These are phyloP conservation scores for Xylariaceae sp. DNA, from an alignment of 2,329 filamentous ascomycete species.

Conservation along the genomic window DNA sequence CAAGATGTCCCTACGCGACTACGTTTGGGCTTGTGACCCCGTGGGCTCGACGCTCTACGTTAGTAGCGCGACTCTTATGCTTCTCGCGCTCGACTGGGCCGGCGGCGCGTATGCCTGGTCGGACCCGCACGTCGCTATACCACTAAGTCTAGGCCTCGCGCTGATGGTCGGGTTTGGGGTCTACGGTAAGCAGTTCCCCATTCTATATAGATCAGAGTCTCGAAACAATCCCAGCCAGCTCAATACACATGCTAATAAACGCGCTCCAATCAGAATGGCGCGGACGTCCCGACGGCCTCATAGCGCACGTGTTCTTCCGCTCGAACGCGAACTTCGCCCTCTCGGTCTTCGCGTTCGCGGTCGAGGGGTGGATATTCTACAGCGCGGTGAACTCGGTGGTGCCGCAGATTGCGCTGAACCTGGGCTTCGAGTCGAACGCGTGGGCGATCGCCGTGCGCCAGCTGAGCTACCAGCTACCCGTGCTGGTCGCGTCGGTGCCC, in stretches of 20 bases:
- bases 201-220: not conserved
- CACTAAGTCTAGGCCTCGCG: slow-evolving; percentile 45
- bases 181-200: slow-evolving; percentile 40
- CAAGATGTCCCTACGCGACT: slow-evolving; percentile 43
- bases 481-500: slow-evolving; percentile 45
- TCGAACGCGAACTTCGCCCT: slow-evolving; percentile 57
- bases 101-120: slow-evolving; percentile 46
- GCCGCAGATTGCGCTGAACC: slow-evolving; percentile 51
- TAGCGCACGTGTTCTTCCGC: slow-evolving; percentile 59
- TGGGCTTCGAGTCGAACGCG: slow-evolving; percentile 50
- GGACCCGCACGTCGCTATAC: slow-evolving; percentile 43
- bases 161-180: slow-evolving; percentile 44
- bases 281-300: slow-evolving; percentile 54
- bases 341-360: slow-evolving; percentile 57
- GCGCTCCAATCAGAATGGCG: slow-evolving; percentile 55
- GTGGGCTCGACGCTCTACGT: slow-evolving; percentile 50
- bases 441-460: slow-evolving; percentile 54
- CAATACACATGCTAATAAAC: no score
- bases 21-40: slow-evolving; percentile 52
- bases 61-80: slow-evolving; percentile 45
- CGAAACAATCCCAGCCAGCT: no score
- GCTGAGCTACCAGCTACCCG: slow-evolving; percentile 46
- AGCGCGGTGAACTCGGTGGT: slow-evolving; percentile 55
- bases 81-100: slow-evolving; percentile 51
- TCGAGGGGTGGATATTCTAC: slow-evolving; percentile 63